A percentile compares a stretch with the other conserved stretches of the same genome.
These are phyloP conservation scores for Tieghemostelium lacteum DNA, from an alignment of 78 protist genomes.

Conservation along the genomic window DNA sequence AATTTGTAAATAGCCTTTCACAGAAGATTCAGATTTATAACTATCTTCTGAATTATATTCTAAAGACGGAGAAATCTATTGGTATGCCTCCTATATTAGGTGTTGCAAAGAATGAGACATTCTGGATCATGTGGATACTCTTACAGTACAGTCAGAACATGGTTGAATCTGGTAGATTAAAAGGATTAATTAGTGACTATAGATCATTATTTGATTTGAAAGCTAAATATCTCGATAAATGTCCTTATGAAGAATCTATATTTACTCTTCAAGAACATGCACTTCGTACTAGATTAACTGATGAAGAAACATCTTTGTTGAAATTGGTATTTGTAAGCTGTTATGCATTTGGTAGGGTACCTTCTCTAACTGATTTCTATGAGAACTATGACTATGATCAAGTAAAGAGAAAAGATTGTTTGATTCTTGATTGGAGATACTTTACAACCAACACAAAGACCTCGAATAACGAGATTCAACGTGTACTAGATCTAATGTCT, in stretches of 20 bases:
- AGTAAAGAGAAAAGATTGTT: no score
- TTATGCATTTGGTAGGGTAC: conserved; percentile 13
- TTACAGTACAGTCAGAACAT: not conserved
- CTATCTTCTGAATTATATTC: not conserved
- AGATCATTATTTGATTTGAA: not conserved
- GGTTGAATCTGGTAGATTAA: conserved; percentile 28
- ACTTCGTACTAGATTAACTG: no score
- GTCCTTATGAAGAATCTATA: no score
- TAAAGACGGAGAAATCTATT: not conserved
- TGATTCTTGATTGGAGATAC: no score
- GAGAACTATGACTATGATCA: no score
- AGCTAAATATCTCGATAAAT: not conserved
- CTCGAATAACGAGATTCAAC: no score
- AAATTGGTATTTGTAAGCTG: not conserved
- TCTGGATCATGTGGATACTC: conserved; percentile 44
- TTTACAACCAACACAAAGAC: no score
- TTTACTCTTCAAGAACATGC: no score
- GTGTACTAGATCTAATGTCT: no score
- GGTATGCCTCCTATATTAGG: not conserved
- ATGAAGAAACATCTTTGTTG: not conserved
- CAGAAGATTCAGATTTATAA: conserved; percentile 9
- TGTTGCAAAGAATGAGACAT: conserved; percentile 18
- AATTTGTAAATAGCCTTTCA: conserved; percentile 5
- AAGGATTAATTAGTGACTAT: conserved; percentile 2
- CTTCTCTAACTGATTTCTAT: conserved; percentile 18